Base-by-base conservation (phyloP, 169 alveolate species). In the Plasmodium falciparum region DNA sequence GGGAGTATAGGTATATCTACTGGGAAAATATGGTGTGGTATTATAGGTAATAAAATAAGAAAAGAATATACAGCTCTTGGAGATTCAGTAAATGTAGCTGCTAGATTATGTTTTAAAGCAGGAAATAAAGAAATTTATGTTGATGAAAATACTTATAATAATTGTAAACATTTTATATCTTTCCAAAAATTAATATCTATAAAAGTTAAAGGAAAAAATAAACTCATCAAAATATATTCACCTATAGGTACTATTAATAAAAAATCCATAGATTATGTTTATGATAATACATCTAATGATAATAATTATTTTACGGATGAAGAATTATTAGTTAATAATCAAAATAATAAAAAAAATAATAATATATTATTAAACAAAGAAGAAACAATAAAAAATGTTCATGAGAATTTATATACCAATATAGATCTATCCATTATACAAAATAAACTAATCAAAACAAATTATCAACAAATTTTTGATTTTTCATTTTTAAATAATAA, bases 1-100 rank as follows among this genome's bases (percentile, higher is more conserved):
- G 94, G 95, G 1, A 94, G 97, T 29, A 88, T 95, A 13, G 97
- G 97, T 1, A 93, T 95, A 5, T 91, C 96, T 22, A 95, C 97
- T 1, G 97, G 97, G 0, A 76, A 88, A 39, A 97, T 95, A 12
- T 95, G 97, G 97, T 94, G 96, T 90, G 97, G 97, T 7, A 92
- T 95, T 5, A 88, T 95, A 59, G 97, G 97, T 3, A 94, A 95
- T 70, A 93, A 92, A 56, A 92, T 95, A 7, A 80, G 97, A 29
- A 95, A 93, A 22, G 97, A 95, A 45, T 95, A 94, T 61, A 95
- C 97, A 11, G 95, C 96, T 5, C 75, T 95, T 20, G 97, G 97
- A 1, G 97, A 95, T 67, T 72, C 93, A 3, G 97, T 95, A 5
- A 95, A 95, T 59, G 80, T 95, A 2, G 91, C 97, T 17, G 95